Evolutionary conservation across 1,284 basidiomycete genomes (phyloP), one percentile per base, ranked within the genome.

Genomic region (Pisolithus thermaeus): DNA sequence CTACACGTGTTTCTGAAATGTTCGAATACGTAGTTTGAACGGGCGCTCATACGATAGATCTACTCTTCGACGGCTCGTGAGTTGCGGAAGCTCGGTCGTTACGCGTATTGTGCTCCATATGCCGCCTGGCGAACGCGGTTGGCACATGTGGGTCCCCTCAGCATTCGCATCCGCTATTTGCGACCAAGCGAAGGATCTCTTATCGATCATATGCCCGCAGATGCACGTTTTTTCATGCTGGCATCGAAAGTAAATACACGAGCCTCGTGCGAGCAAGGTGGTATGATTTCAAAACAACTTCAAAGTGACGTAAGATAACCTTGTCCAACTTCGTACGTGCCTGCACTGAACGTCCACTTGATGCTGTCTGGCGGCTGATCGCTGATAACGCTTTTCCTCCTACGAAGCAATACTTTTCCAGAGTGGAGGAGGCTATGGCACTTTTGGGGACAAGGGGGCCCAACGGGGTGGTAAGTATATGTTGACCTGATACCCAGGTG

Each of bases 1-100:
- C 20, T 37, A 63, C 60, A 54, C 60, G 58, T 61, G 59, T 56
- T 38, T 25, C 28, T 50, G 60, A 55, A 40, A 49, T 47, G 44
- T 40, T 40, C 35, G 40, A 42, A 30, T 30, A 30, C 28, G 49
- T 46, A 30, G 7, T 30, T 23, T 8, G 5, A n/a, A 9, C 16
- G 12, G 39, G 39, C 39, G 39, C 39, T 41, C 27, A 42, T 4
- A 9, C 23, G 27, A 28, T 23, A n/a, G 42, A 43, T 43, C 23
- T 43, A 25, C 42, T n/a, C 18, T 7, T 35, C 32, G 12, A 35
- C 4, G 32, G 4, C 12, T 35, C 4, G 12, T 35, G 32, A 4
- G 32, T 14, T 16, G 12, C 12, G 12, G 32, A 30, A 11, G 28
- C 28, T 30, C 3, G 9, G 28, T 8, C 30, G 32, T 14, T 6